phyloP scores from a whole-genome alignment of 1,284 basidiomycete genomes.

The Coniferiporia weirii region DNA sequence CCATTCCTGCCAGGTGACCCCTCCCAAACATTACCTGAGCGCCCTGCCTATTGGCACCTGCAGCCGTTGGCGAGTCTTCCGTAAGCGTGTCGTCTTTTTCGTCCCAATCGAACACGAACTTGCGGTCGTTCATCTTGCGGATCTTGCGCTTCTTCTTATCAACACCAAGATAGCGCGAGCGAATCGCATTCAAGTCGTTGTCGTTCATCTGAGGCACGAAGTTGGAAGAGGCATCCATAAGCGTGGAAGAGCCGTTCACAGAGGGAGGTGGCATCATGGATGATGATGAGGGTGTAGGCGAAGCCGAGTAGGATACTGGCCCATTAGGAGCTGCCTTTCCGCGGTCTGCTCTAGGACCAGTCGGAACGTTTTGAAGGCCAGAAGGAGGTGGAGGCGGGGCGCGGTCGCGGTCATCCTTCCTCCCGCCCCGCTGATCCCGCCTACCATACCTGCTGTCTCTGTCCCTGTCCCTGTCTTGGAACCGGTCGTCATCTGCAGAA shows the following conservation, averaged over 20 bases:
- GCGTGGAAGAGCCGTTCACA: constrained; percentile 20
- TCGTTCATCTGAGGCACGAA: constrained; percentile 72
- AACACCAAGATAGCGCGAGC: constrained; percentile 86
- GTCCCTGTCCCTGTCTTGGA: constrained; percentile 24
- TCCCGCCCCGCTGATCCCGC: constrained; percentile 25
- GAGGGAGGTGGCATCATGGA: constrained; percentile 46
- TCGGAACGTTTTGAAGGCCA: constrained; percentile 64
- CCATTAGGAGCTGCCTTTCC: constrained; percentile 36
- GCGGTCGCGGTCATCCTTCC: constrained; percentile 29
- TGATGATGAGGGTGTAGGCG: constrained; percentile 29
- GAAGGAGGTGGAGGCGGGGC: constrained; percentile 33
- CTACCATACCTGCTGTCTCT: constrained; percentile 29
- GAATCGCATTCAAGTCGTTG: constrained; percentile 70
- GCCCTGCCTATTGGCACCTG: constrained; percentile 65
- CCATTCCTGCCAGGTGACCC: constrained; percentile 80
- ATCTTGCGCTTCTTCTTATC: constrained; percentile 91
- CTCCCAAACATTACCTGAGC: constrained; percentile 85
- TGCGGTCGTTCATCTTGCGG: constrained; percentile 90
- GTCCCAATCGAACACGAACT: constrained; percentile 99
- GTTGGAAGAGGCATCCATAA: constrained; percentile 36
- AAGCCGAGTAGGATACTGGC: constrained; percentile 26
- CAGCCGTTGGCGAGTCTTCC: constrained; percentile 57
- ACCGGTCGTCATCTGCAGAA: constrained; percentile 53
- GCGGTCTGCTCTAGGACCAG: constrained; percentile 78
- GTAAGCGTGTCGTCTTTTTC: constrained; percentile 86